These are phyloP conservation scores for Cystofilobasidium macerans DNA, from an alignment of 768 basidiomycete species.

Conservation along the genomic window DNA sequence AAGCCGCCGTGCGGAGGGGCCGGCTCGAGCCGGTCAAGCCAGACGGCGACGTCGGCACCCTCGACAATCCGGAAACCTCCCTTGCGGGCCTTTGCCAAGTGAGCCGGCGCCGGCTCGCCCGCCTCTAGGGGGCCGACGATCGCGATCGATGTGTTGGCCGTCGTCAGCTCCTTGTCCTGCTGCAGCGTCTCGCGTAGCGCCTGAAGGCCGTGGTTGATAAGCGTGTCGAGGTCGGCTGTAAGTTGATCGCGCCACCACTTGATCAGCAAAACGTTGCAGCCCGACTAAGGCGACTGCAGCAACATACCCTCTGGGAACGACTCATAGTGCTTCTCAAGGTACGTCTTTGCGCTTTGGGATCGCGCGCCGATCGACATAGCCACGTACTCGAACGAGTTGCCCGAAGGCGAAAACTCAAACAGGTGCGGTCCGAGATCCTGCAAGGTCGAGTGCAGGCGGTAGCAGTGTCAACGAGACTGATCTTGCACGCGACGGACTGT, in stretches of 20 bases:
- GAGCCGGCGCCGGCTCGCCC: constrained; percentile 34
- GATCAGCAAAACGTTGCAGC: no score
- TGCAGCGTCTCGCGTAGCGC: constrained; percentile 94
- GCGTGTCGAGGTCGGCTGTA: constrained; percentile 27
- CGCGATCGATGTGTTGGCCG: constrained; percentile 88
- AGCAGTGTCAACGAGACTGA: not conserved
- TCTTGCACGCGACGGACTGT: constrained; percentile 12
- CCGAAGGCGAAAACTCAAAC: constrained; percentile 95
- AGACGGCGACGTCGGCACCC: constrained; percentile 60
- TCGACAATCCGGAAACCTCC: constrained; percentile 77
- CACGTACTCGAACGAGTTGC: constrained; percentile 93
- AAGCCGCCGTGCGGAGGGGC: constrained; percentile 45
- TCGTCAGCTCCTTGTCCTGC: constrained; percentile 90
- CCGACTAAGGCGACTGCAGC: no score
- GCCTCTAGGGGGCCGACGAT: constrained; percentile 52
- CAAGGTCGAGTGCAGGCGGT: not conserved
- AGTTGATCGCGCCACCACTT: not conserved
- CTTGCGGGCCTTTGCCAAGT: constrained; percentile 38
- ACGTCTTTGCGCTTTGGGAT: constrained; percentile 96
- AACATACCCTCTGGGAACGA: constrained; percentile 71
- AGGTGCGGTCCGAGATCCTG: constrained; percentile 88
- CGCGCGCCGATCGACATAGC: constrained; percentile 98
- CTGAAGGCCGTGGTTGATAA: constrained; percentile 85
- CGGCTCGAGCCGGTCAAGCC: constrained; percentile 65
- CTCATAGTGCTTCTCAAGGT: constrained; percentile 87